Percentiles rank a stretch among this genome's conserved stretches.
Conservation (phyloP, 2,329 filamentous ascomycete species). For the Podosphaera xanthii region DNA sequence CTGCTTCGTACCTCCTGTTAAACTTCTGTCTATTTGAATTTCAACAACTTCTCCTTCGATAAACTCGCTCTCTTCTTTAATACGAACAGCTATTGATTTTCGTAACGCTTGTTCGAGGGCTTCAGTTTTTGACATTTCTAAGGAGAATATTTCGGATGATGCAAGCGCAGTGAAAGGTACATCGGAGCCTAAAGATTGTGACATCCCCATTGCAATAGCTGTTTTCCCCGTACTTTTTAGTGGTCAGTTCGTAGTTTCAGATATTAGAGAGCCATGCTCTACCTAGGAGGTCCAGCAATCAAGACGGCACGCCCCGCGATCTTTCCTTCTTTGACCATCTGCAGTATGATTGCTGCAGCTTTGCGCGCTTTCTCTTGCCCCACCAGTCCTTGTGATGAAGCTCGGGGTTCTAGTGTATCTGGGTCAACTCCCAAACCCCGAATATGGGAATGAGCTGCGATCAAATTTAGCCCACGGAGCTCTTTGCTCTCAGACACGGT, state of each 20-base stretch:
- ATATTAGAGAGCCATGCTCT: conserved; percentile 4
- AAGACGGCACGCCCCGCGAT: conserved; percentile 88
- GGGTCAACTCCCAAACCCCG: conserved; percentile 82
- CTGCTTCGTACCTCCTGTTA: conserved; percentile 92
- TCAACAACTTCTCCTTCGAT: conserved; percentile 98
- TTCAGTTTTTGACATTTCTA: conserved; percentile 99
- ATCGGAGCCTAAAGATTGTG: conserved; percentile 79
- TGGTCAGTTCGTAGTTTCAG: background rate
- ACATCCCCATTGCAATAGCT: conserved; percentile 96
- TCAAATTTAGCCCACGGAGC: conserved; percentile 87
- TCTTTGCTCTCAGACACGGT: conserved; percentile 92
- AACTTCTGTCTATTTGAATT: conserved; percentile 92
- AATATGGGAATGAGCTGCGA: conserved; percentile 95
- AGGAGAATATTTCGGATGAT: conserved; percentile 89
- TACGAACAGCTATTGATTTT: conserved; percentile 91
- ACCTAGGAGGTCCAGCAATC: conserved; percentile 82
- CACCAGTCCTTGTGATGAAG: conserved; percentile 75
- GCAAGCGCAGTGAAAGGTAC: conserved; percentile 93
- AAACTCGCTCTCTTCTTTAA: conserved; percentile 97
- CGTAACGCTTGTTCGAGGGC: conserved; percentile 96
- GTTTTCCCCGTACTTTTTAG: conserved; percentile 72
- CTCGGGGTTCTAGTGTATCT: conserved; percentile 70
- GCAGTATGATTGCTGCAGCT: conserved; percentile 82
- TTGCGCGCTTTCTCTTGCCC: conserved; percentile 93
- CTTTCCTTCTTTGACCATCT: conserved; percentile 98